These are phyloP conservation scores for Aspergillus saccharolyticus DNA, from an alignment of 495 filamentous ascomycete genomes.

Conservation along the genomic window DNA sequence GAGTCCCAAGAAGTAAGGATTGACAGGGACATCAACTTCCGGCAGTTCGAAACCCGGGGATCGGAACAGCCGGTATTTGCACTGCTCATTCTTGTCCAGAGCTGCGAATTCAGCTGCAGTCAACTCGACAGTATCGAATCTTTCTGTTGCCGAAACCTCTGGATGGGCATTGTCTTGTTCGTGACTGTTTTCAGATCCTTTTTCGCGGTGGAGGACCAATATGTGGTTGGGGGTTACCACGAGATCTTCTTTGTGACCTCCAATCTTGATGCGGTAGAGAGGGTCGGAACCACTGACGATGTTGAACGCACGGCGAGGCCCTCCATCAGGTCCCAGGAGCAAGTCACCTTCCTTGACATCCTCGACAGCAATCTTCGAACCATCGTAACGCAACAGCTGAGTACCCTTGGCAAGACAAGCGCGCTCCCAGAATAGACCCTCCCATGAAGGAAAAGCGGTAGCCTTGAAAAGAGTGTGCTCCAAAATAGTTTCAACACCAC, in stretches of 20 bases:
- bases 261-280: conserved; percentile 40
- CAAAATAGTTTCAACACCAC: conserved; percentile 98
- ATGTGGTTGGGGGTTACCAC: conserved; percentile 47
- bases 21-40: too few species aligned
- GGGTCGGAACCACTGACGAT: conserved; percentile 41
- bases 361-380: conserved; percentile 39
- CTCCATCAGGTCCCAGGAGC: conserved; percentile 44
- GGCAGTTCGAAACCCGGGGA: too few species aligned
- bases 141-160: too few species aligned
- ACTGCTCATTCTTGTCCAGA: conserved; percentile 26
- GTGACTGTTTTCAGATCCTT: too few species aligned
- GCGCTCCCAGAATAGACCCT: conserved; percentile 97
- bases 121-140: too few species aligned
- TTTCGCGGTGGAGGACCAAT: conserved; percentile 39
- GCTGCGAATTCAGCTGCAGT: conserved; percentile 39
- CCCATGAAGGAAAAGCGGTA: conserved; percentile 97
- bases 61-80: conserved; percentile 24
- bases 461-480: conserved; percentile 99
- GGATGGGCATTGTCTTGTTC: too few species aligned
- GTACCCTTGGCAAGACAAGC: conserved; percentile 51
- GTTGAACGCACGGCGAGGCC: conserved; percentile 44
- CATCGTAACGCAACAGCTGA: conserved; percentile 34
- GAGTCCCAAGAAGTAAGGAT: too few species aligned
- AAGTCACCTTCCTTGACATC: conserved; percentile 45
- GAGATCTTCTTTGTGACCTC: conserved; percentile 36